Percentiles rank a stretch among this genome's conserved stretches.
Evolutionary conservation across 73 alveolate genomes (phyloP).

Genomic region (Paraurostyla sp.): DNA sequence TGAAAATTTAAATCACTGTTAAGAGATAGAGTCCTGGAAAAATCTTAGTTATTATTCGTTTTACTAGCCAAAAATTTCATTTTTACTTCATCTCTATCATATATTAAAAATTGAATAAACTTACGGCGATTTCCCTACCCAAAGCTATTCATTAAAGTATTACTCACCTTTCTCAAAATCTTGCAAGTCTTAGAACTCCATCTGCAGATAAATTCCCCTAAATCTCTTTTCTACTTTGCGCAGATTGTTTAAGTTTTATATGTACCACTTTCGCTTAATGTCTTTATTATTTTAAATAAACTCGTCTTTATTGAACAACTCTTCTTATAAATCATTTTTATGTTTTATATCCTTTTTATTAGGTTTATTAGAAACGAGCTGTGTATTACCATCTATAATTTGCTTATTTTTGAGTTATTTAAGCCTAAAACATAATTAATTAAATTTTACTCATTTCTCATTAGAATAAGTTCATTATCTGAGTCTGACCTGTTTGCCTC

Average conservation of each 20-base stretch:
- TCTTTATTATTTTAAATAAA: constrained; percentile 22
- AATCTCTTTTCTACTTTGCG: constrained; percentile 39
- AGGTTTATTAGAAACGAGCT: neutral
- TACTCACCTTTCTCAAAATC: constrained; percentile 1
- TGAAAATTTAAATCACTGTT: constrained; percentile 21
- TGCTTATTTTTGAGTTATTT: neutral
- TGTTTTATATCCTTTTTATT: too few relatives aligned
- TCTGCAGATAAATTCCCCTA: constrained; percentile 9
- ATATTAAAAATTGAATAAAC: neutral
- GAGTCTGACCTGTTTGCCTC: neutral
- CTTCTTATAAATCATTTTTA: too few relatives aligned
- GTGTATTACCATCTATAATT: neutral
- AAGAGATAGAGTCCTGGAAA: constrained; percentile 24
- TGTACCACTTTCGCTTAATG: constrained; percentile 51
- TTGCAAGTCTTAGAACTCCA: constrained; percentile 4
- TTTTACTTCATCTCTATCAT: constrained; percentile 17
- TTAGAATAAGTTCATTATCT: neutral
- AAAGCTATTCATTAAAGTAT: constrained; percentile 5
- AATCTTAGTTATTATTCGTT: neutral
- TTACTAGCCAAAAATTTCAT: neutral
- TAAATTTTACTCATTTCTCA: neutral
- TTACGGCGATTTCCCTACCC: constrained; percentile 54
- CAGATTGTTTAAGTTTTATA: constrained; percentile 14
- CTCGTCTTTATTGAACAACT: constrained; percentile 24
- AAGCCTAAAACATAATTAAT: neutral